Conservation (phyloP, 2,329 filamentous ascomycete species). For the Phialophora macrospora region DNA sequence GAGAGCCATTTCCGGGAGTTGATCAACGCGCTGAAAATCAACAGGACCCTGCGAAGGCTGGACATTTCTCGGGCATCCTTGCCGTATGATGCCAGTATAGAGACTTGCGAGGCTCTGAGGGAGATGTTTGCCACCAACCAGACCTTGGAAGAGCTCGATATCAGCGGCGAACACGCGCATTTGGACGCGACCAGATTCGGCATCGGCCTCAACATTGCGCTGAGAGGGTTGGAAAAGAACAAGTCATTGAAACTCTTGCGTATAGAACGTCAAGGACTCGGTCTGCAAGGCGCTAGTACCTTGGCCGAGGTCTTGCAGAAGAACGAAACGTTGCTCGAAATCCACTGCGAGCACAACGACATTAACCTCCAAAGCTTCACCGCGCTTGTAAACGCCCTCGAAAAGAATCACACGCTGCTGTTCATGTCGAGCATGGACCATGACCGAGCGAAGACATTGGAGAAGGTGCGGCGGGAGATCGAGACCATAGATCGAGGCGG, state of each 20-base stretch:
- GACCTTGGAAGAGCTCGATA: constrained; percentile 69
- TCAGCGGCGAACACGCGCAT: constrained; percentile 73
- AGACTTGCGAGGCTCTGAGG: constrained; percentile 68
- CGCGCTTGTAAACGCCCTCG: constrained; percentile 69
- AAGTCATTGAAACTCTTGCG: constrained; percentile 64
- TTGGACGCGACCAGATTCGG: constrained; percentile 73
- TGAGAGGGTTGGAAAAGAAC: constrained; percentile 69
- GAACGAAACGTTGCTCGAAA: constrained; percentile 66
- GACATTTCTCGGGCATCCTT: constrained; percentile 73
- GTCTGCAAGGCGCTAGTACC: constrained; percentile 70
- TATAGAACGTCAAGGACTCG: constrained; percentile 71
- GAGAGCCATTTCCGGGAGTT: constrained; percentile 68
- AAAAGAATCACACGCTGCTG: constrained; percentile 66
- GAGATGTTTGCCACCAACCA: constrained; percentile 69
- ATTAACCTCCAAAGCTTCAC: constrained; percentile 68
- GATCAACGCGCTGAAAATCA: constrained; percentile 64
- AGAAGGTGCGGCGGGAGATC: constrained; percentile 62
- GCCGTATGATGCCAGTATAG: constrained; percentile 69
- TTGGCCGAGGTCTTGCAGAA: constrained; percentile 70
- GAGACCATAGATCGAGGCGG: constrained; percentile 50
- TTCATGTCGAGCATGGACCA: constrained; percentile 67
- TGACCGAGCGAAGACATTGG: constrained; percentile 65
- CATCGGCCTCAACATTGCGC: constrained; percentile 68
- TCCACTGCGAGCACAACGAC: constrained; percentile 73
- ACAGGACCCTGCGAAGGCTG: constrained; percentile 66